Evolutionary conservation across 1,139 yeast species (phyloP).

Genomic region (Candida sp.): DNA sequence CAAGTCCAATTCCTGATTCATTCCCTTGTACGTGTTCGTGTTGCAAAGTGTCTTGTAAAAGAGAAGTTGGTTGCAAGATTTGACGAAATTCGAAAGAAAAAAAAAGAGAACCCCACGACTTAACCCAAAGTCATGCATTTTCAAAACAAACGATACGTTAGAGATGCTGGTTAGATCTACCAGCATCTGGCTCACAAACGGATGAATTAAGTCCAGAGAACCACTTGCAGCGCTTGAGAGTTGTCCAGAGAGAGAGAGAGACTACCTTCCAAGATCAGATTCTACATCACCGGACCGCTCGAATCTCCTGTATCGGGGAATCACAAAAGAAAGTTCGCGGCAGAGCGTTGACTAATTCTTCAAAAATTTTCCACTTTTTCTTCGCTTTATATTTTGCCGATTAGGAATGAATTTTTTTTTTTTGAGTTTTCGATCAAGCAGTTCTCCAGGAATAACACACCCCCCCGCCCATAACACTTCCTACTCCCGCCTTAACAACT

Average conservation of each 20-base stretch:
- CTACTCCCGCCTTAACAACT: background rate
- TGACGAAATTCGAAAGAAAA: background rate
- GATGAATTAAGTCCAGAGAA: no score
- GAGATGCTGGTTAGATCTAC: no score
- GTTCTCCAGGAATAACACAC: background rate
- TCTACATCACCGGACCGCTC: background rate
- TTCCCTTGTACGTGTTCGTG: background rate
- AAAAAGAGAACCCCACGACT: background rate
- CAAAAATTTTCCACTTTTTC: background rate
- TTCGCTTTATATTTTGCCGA: background rate
- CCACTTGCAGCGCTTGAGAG: background rate
- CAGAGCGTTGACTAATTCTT: constrained; percentile 1
- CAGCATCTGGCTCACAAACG: no score
- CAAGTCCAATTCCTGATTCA: constrained; percentile 16
- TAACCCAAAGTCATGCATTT: background rate
- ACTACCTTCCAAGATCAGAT: background rate
- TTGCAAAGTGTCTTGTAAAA: background rate
- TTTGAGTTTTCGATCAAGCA: background rate
- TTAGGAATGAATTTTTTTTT: background rate
- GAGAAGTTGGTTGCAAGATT: constrained; percentile 2
- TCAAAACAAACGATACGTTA: no score
- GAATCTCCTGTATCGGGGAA: constrained; percentile 4
- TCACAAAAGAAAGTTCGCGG: background rate
- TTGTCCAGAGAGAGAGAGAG: background rate
- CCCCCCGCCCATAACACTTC: background rate